These are phyloP conservation scores for Marasmius tenuissimus DNA, from an alignment of 1,284 basidiomycete species.

Conservation along the genomic window DNA sequence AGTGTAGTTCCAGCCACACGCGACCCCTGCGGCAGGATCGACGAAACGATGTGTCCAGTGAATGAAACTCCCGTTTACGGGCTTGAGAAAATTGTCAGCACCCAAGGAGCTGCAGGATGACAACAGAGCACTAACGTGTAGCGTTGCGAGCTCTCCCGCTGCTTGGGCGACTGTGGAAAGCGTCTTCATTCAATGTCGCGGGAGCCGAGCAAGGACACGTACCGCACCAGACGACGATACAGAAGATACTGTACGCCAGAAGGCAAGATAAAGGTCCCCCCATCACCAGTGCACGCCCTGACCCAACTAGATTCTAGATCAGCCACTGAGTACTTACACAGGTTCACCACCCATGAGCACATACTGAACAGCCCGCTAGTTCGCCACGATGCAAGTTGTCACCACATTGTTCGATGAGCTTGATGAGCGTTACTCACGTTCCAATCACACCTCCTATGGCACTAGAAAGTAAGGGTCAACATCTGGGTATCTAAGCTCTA, in stretches of 20 bases:
- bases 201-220: background rate
- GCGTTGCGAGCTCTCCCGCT: conserved; percentile 10
- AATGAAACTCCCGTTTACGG: conserved; percentile 15
- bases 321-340: background rate
- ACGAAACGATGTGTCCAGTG: conserved; percentile 14
- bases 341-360: background rate
- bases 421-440: conserved; percentile 5
- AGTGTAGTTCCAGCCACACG: conserved; percentile 16
- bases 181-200: background rate
- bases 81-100: background rate
- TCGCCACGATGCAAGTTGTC: background rate
- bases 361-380: conserved; percentile 4
- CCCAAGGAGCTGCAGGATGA: conserved; percentile 2
- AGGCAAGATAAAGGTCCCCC: conserved; percentile 15
- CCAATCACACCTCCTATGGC: conserved; percentile 17
- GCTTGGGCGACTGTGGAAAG: conserved; percentile 8
- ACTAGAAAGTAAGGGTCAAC: background rate
- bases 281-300: conserved; percentile 14
- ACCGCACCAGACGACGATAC: conserved; percentile 16
- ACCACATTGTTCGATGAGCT: background rate
- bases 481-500: background rate
- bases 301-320: conserved; percentile 9
- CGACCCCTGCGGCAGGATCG: conserved; percentile 14
- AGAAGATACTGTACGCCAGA: conserved; percentile 14
- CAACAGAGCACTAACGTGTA: background rate